Conservation (phyloP, 1,284 basidiomycete genomes). For the Melampsora larici-populina region DNA sequence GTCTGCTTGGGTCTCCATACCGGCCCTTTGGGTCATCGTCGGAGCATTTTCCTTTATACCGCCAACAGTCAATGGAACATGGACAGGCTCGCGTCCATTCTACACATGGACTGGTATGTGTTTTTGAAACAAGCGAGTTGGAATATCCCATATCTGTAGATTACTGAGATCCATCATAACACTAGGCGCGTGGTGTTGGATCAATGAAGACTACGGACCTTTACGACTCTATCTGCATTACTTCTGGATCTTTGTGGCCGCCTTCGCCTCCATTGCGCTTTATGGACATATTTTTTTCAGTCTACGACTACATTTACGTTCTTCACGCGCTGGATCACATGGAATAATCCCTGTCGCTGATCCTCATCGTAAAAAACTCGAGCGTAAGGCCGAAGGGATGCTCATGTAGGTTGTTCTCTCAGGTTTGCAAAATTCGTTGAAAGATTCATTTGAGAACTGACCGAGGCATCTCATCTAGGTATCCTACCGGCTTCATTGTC, state of each 20-base stretch:
- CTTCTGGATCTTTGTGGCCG: conserved; percentile 37
- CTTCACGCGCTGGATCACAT: neutral
- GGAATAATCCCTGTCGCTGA: neutral
- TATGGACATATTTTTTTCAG: conserved; percentile 36
- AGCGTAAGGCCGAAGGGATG: conserved; percentile 32
- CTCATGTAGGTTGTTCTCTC: conserved; percentile 23
- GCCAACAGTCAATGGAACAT: conserved; percentile 26
- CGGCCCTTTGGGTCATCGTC: conserved; percentile 19
- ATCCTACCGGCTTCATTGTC: conserved; percentile 37
- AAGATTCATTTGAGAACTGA: too few relatives aligned
- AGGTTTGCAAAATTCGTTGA: too few relatives aligned
- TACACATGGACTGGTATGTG: conserved; percentile 38
- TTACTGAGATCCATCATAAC: neutral
- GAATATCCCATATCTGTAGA: too few relatives aligned
- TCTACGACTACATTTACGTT: conserved; percentile 31
- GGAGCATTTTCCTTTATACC: conserved; percentile 17
- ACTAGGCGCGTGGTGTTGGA: conserved; percentile 42
- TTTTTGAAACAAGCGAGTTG: neutral
- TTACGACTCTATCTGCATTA: conserved; percentile 37
- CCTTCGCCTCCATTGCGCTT: conserved; percentile 38
- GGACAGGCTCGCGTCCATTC: conserved; percentile 27
- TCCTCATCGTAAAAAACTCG: conserved; percentile 23
- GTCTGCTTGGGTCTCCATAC: conserved; percentile 23
- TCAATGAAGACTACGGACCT: conserved; percentile 27
- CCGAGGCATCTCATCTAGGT: neutral